Conservation (phyloP, 176 grass and related monocot genomes). For the Cocos nucifera region DNA sequence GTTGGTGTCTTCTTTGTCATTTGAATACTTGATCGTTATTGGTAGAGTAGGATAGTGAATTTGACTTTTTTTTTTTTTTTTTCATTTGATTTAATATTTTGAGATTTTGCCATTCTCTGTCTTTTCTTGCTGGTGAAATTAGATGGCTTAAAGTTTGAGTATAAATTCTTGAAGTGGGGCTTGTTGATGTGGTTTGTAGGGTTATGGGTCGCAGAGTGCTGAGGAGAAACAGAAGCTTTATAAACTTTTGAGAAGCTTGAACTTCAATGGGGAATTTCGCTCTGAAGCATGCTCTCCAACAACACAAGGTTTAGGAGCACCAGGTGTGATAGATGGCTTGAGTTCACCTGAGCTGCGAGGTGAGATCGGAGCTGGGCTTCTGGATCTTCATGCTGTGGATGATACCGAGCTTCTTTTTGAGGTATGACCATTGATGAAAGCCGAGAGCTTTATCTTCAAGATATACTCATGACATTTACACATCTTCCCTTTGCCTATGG, state of each 20-base stretch:
- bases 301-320: conserved; percentile 1
- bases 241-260: conserved; percentile 14
- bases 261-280: conserved; percentile 16
- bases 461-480: no score
- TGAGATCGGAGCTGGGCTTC: conserved; percentile 25
- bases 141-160: no score
- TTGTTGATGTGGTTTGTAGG: conserved; percentile 29
- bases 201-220: conserved; percentile 22
- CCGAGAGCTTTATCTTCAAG: background rate
- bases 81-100: no score
- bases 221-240: conserved; percentile 21
- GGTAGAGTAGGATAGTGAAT: no score
- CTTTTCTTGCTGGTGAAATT: no score
- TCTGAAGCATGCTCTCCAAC: conserved; percentile 9
- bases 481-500: no score
- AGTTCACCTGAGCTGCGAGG: conserved; percentile 19
- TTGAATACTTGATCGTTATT: no score
- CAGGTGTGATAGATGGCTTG: conserved; percentile 5
- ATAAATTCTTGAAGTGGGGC: no score
- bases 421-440: conserved; percentile 20
- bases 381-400: conserved; percentile 33
- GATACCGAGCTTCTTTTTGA: conserved; percentile 31
- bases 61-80: no score
- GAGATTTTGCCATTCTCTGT: no score
- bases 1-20: no score